These are phyloP conservation scores for Ogataea minuta DNA, from an alignment of 805 yeast genomes.

Conservation along the genomic window DNA sequence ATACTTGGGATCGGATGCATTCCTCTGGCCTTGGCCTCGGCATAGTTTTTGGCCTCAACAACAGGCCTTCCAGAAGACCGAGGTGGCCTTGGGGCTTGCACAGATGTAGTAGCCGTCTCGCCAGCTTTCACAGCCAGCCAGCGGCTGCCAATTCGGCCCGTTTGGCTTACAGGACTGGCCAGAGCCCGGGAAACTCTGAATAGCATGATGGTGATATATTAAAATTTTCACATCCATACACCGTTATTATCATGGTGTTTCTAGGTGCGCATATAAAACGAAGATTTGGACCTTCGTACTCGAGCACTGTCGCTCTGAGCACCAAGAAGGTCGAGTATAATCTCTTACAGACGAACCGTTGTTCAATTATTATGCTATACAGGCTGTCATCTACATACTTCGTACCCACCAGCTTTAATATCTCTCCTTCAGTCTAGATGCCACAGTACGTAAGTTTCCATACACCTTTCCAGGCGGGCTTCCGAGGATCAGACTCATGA, in stretches of 20 bases:
- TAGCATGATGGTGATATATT: neutral
- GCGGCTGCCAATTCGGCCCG: constrained; percentile 1
- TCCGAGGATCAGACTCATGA: constrained; percentile 91
- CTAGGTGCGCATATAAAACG: constrained; percentile 19
- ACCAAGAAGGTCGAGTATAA: constrained; percentile 16
- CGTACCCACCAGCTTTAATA: constrained; percentile 44
- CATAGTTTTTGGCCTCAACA: neutral
- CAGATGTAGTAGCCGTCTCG: neutral
- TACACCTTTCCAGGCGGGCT: constrained; percentile 98
- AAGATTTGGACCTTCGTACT: too few relatives aligned
- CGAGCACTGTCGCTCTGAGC: constrained; percentile 11
- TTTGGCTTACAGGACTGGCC: neutral
- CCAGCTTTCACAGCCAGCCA: constrained; percentile 4
- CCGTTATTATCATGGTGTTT: neutral
- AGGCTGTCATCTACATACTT: neutral
- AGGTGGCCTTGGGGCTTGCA: too few relatives aligned
- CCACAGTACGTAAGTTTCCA: constrained; percentile 94
- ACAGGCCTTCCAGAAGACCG: neutral
- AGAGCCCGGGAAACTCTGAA: neutral
- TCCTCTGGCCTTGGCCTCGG: neutral
- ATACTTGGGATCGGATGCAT: neutral
- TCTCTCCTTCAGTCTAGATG: constrained; percentile 95
- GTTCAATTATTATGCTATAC: too few relatives aligned
- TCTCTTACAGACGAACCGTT: too few relatives aligned
- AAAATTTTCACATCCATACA: constrained; percentile 6